phyloP scores from a whole-genome alignment of 1,139 yeast species.

The Chernovozyma sophiae-reginae region DNA sequence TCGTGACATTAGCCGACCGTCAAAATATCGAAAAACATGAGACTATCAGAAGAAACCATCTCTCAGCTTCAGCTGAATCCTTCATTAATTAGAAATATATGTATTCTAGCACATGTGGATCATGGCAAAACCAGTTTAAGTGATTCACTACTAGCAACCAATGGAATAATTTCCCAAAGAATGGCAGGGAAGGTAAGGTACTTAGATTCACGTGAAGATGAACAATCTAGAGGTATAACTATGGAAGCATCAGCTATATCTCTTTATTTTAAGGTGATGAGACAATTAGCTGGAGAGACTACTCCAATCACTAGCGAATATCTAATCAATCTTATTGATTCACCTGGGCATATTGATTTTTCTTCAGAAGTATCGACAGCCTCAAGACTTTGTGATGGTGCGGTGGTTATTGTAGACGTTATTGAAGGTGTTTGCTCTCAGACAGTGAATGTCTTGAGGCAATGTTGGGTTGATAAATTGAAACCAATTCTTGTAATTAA shows the following conservation, averaged over 20 bases:
- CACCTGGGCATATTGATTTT: slow-evolving; percentile 98
- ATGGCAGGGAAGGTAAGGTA: slow-evolving; percentile 95
- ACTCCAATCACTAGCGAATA: slow-evolving; percentile 58
- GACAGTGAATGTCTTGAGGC: slow-evolving; percentile 90
- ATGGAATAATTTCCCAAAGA: slow-evolving; percentile 92
- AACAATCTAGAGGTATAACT: slow-evolving; percentile 92
- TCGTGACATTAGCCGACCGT: no score
- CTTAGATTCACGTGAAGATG: slow-evolving; percentile 92
- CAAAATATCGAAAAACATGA: no score
- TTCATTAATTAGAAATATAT: slow-evolving; percentile 74
- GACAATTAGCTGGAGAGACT: slow-evolving; percentile 23
- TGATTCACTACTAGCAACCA: slow-evolving; percentile 88
- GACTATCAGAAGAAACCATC: slow-evolving; percentile 58
- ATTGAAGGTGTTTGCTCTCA: slow-evolving; percentile 99
- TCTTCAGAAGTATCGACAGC: slow-evolving; percentile 96
- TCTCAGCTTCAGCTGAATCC: slow-evolving; percentile 67
- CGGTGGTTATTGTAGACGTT: slow-evolving; percentile 90
- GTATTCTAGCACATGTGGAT: slow-evolving; percentile 96
- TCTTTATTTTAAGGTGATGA: slow-evolving; percentile 66
- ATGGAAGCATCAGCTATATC: slow-evolving; percentile 97
- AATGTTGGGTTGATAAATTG: slow-evolving; percentile 91
- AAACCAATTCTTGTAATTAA: slow-evolving; percentile 89
- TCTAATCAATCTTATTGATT: slow-evolving; percentile 87
- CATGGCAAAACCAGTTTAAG: slow-evolving; percentile 97
- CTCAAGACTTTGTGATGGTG: slow-evolving; percentile 94